A percentile compares a stretch with the other conserved stretches of the same genome.
Evolutionary conservation across 805 yeast genomes (phyloP).

Genomic region (Vanderwaltozyma yarrowii): DNA sequence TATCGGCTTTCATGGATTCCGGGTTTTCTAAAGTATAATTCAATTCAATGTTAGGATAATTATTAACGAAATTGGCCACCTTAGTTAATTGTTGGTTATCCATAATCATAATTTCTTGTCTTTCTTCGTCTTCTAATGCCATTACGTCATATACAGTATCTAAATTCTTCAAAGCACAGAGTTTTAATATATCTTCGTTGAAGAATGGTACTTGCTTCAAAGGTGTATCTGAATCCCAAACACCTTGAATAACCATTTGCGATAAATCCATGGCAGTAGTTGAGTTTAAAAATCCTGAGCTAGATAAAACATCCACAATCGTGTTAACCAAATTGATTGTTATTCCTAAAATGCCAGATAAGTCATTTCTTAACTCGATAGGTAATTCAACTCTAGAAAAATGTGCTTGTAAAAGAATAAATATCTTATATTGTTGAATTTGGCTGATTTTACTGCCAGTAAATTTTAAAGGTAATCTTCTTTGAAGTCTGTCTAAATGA

Average conservation of each 20-base stretch:
- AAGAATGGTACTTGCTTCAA: constrained; percentile 76
- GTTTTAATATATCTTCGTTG: constrained; percentile 34
- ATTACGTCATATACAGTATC: constrained; percentile 74
- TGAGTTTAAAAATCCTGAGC: constrained; percentile 73
- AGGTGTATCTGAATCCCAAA: constrained; percentile 74
- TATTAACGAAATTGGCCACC: constrained; percentile 83
- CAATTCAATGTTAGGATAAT: constrained; percentile 77
- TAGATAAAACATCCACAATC: constrained; percentile 62
- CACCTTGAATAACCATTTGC: constrained; percentile 81
- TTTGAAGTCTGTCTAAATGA: constrained; percentile 40
- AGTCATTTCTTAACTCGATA: constrained; percentile 50
- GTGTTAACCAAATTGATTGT: constrained; percentile 50
- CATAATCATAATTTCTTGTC: constrained; percentile 51
- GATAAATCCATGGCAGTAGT: constrained; percentile 75
- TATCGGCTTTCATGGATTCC: constrained; percentile 37
- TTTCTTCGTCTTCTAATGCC: constrained; percentile 59
- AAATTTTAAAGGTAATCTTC: constrained; percentile 53
- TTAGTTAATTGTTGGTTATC: constrained; percentile 40
- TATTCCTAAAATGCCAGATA: constrained; percentile 39
- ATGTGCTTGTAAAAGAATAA: constrained; percentile 71
- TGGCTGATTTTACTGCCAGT: constrained; percentile 21
- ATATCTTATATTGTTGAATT: constrained; percentile 59
- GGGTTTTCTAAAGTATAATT: constrained; percentile 39
- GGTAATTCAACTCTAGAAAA: constrained; percentile 57
- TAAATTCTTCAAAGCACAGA: constrained; percentile 47